These are phyloP conservation scores for Aspergillus novoparasiticus DNA, from an alignment of 2,329 filamentous ascomycete species.

Conservation along the genomic window DNA sequence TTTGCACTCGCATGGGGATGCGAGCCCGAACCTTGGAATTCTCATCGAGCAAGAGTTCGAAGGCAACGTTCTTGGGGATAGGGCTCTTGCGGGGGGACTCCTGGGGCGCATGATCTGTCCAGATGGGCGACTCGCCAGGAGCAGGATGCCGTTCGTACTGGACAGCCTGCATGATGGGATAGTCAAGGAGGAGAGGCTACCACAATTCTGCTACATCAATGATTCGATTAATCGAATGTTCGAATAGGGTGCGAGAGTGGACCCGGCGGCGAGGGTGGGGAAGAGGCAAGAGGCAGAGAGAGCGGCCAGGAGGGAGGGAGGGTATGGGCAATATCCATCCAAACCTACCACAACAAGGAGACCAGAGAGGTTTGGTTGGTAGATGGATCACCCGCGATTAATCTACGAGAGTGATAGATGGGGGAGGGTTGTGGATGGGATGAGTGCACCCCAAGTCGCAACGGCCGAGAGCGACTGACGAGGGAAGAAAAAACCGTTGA, in stretches of 20 bases:
- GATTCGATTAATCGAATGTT: slow-evolving; percentile 38
- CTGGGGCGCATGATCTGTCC: slow-evolving; percentile 33
- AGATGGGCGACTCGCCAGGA: slow-evolving; percentile 35
- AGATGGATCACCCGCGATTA: slow-evolving; percentile 37
- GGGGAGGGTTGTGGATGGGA: slow-evolving; percentile 32
- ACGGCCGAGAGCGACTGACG: slow-evolving; percentile 37
- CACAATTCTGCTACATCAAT: slow-evolving; percentile 35
- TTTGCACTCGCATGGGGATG: slow-evolving; percentile 72
- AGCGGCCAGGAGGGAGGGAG: slow-evolving; percentile 30
- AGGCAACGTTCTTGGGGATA: slow-evolving; percentile 63
- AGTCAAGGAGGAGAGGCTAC: slow-evolving; percentile 26
- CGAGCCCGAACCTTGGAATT: slow-evolving; percentile 61
- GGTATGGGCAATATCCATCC: slow-evolving; percentile 35
- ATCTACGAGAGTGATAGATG: slow-evolving; percentile 34
- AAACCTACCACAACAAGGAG: slow-evolving; percentile 41
- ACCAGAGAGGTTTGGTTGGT: slow-evolving; percentile 28
- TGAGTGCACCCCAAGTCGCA: slow-evolving; percentile 35
- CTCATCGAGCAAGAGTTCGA: slow-evolving; percentile 63
- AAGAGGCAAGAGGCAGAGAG: slow-evolving; percentile 18
- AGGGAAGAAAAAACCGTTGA: slow-evolving; percentile 29
- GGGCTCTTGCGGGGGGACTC: slow-evolving; percentile 42
- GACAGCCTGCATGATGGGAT: slow-evolving; percentile 37
- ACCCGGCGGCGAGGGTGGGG: slow-evolving; percentile 9
- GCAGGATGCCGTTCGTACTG: slow-evolving; percentile 38
- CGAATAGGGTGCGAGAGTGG: slow-evolving; percentile 23